Evolutionary conservation across 805 yeast species (phyloP), one percentile per base, ranked within the genome.

Genomic region (Hanseniaspora clermontiae): DNA sequence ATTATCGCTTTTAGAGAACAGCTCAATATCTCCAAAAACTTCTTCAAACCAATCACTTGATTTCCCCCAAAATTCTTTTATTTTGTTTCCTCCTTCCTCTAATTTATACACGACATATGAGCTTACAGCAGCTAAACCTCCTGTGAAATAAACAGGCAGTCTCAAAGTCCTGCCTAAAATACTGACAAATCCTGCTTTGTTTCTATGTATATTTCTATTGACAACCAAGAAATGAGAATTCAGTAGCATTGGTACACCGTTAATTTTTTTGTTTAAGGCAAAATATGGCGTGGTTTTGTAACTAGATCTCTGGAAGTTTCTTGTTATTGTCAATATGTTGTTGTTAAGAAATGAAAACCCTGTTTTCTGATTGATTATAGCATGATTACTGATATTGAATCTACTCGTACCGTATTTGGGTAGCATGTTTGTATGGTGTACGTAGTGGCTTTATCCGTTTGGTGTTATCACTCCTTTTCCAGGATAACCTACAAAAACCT

Each of bases 111-210:
- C 88, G 50, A 91, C 82, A 66, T 89, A 93, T 2, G 95, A 84
- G 0, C 96, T 95, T 8, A 95, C 96, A 11, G 97, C 97, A 2
- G 95, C 96, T 38, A 89, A 69, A 0, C 95, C 89, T 8, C 95
- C 90, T 1, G 97, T 97, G 0, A 89, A 72, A 60, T 83, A 83
- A 0, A 88, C 91, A 0, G 97, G 96, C 1, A 84, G 67, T 60
- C 77, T 78, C 0, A 79, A 73, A 1, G 77, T 74, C 55, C 77
- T 77, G 0, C 78, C 77, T 5, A 83, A 70, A 0, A 82, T 82
- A 27, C 83, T 83, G 14, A 75, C 27, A 27, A 38, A 37, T 10
- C 47, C 43, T 6, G 40, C 38, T 46, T 53, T 53, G 43, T 15
- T 19, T 32, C 57, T 37, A 5, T 46, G 39, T 17, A 11, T 46